phyloP scores from a whole-genome alignment of 164 flowering plant species.

The Taxillus chinensis region DNA sequence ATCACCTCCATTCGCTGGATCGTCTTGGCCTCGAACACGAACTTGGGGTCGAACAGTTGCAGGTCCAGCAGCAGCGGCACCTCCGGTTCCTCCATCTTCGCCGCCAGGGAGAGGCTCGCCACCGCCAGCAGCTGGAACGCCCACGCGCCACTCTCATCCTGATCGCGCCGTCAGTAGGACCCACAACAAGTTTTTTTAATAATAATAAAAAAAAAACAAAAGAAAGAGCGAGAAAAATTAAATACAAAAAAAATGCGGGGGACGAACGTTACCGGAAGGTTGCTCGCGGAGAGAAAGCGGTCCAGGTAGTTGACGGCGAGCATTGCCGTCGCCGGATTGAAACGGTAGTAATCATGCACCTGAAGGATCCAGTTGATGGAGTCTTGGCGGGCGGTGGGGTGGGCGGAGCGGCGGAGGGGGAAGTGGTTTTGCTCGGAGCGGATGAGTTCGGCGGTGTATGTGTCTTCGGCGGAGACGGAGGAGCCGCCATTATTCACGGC shows the following conservation, averaged over 20 bases:
- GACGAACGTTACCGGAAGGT: constrained; percentile 29
- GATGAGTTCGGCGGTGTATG: constrained; percentile 14
- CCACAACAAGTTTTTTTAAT: no score
- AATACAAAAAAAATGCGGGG: not conserved
- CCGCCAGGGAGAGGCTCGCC: constrained; percentile 68
- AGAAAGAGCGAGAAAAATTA: not conserved
- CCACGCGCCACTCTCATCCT: constrained; percentile 37
- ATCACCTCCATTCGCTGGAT: constrained; percentile 63
- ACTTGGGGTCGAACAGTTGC: constrained; percentile 35
- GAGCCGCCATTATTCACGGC: constrained; percentile 18
- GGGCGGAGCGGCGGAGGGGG: constrained; percentile 29
- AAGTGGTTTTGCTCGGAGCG: constrained; percentile 27
- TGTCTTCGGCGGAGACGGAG: constrained; percentile 19
- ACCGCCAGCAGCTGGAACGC: constrained; percentile 59
- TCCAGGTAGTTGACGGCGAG: constrained; percentile 65
- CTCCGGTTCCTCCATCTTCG: constrained; percentile 62
- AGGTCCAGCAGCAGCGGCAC: constrained; percentile 49
- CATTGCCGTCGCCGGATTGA: constrained; percentile 47
- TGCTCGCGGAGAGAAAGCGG: constrained; percentile 43
- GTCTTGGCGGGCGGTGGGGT: constrained; percentile 44
- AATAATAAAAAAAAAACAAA: no score
- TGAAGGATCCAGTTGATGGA: constrained; percentile 56
- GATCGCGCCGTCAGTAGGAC: no score
- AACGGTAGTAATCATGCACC: constrained; percentile 34
- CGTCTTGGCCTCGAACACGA: constrained; percentile 48